These are phyloP conservation scores for Gnaphalium uliginosum DNA, from an alignment of 129 eudicot species.

Conservation along the genomic window DNA sequence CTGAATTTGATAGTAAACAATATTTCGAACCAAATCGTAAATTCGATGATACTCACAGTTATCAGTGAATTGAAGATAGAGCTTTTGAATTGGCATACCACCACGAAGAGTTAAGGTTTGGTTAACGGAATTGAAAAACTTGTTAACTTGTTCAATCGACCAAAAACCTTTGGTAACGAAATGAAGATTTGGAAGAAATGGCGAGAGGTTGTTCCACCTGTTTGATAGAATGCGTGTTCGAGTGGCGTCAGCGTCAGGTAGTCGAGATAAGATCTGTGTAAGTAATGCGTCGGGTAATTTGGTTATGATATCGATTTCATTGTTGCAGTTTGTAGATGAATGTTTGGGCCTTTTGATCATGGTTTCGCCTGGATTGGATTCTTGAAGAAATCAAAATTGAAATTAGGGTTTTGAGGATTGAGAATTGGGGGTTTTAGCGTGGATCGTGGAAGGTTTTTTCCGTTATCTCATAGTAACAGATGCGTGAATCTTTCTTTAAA, in stretches of 20 bases:
- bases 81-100: neutral
- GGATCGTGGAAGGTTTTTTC: too few relatives aligned
- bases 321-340: neutral
- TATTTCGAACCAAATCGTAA: neutral
- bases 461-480: too few relatives aligned
- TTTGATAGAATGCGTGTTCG: neutral
- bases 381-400: too few relatives aligned
- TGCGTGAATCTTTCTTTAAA: too few relatives aligned
- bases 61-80: slow-evolving; percentile 24
- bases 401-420: neutral
- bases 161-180: neutral
- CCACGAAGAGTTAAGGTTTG: slow-evolving; percentile 22
- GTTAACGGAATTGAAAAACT: slow-evolving; percentile 26
- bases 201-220: neutral
- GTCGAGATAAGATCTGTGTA: neutral
- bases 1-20: slow-evolving; percentile 3
- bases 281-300: slow-evolving; percentile 1
- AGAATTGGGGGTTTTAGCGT: neutral
- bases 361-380: neutral
- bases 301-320: slow-evolving; percentile 1
- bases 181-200: slow-evolving; percentile 27
- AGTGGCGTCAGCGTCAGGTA: neutral
- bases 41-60: slow-evolving; percentile 26
- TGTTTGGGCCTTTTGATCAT: neutral
- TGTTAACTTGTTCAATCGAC: neutral